These are phyloP conservation scores for Naematelia encephala DNA, from an alignment of 768 basidiomycete genomes.

Conservation along the genomic window DNA sequence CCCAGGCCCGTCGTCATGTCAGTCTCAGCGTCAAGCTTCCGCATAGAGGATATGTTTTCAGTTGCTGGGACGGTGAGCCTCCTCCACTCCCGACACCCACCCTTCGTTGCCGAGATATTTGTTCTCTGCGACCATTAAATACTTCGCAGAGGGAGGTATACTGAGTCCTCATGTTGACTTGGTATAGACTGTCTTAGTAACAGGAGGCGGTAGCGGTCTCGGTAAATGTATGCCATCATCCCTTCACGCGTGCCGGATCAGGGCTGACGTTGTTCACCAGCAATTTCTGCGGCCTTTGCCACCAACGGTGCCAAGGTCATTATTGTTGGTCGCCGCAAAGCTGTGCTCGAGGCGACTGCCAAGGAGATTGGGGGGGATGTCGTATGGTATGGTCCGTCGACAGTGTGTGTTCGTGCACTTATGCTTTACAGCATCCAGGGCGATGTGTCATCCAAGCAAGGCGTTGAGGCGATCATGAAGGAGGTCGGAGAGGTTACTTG, in stretches of 20 bases:
- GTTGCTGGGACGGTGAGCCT: not conserved
- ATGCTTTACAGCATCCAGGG: not conserved
- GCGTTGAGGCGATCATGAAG: not conserved
- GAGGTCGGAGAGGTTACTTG: not conserved
- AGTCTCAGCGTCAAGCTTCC: not conserved
- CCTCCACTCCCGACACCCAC: not conserved
- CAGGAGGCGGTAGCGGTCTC: not conserved
- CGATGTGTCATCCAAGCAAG: not conserved
- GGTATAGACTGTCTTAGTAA: not conserved
- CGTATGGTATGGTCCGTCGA: not conserved
- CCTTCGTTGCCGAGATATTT: too few relatives aligned
- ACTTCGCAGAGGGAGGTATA: too few relatives aligned
- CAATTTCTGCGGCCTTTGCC: conserved; percentile 23
- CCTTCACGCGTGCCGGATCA: too few relatives aligned
- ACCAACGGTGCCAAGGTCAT: conserved; percentile 33
- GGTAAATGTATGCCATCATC: not conserved
- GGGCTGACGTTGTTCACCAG: not conserved
- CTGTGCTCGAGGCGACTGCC: conserved; percentile 25
- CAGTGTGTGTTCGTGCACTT: too few relatives aligned
- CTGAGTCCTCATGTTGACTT: not conserved
- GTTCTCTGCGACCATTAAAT: too few relatives aligned
- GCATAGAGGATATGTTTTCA: not conserved
- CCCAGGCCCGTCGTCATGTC: not conserved
- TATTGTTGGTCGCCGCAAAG: conserved; percentile 28
- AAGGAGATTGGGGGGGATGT: conserved; percentile 23